Evolutionary conservation across 352 stramenopile genomes (phyloP), one percentile per base, ranked within the genome.

Genomic region (Globisporangium cederbergense): DNA sequence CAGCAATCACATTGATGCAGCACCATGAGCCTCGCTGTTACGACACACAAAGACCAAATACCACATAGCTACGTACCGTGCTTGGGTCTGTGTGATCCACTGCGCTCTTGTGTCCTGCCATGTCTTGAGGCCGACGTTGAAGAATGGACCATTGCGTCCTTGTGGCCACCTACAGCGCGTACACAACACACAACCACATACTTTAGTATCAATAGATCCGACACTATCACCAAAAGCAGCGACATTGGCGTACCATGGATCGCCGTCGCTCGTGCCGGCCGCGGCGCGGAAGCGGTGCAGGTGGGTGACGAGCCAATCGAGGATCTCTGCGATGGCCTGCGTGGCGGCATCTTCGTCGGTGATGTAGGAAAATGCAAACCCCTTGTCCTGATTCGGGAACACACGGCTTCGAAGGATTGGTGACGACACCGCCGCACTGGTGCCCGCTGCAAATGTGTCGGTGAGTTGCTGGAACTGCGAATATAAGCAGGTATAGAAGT

Each of bases 341-440:
- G 88, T 96, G 22, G 84, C 88, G 30, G 88, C 86, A 67, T 96
- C 88, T 84, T 96, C 88, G 76, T 96, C 83, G 51, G 84, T 93
- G 81, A 96, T 95, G 81, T 86, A 81, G 67, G 81, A 91, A 75
- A 95, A 95, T 58, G 85, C 86, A 66, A 96, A 96, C 20, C 85
- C 81, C 58, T 79, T 83, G 58, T 68, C 71, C 67, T 95, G 88
- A 67, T 88, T 86, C n/a, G 80, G 62, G 46, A 94, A 90, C 34
- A 83, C 71, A 55, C 77, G 74, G 60, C 64, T 62, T 34, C 73
- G 71, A 34, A 92, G 69, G 18, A 32, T 60, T 6, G 13, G 43
- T 5, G 69, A 68, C 32, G 60, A 58, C 30, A 59, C 56, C 1
- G 63, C 57, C 32, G 61, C 63, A 40, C 46, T 63, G 13, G 45